These are phyloP conservation scores for Cladosporium sp. DNA, from an alignment of 2,329 filamentous ascomycete species.

Conservation along the genomic window DNA sequence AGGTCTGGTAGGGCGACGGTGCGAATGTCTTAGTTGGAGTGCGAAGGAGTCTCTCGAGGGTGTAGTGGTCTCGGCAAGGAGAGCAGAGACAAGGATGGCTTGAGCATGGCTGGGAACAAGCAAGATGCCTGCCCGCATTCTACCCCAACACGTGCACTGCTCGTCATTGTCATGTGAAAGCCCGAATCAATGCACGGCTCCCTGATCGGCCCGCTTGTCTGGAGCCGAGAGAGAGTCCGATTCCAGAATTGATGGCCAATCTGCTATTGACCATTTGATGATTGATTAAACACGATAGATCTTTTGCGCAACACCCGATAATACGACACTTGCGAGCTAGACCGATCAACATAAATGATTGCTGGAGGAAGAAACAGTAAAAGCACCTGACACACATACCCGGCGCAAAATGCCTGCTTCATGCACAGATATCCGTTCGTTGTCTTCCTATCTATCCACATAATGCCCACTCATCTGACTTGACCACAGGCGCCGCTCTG, in stretches of 20 bases:
- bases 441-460: not conserved
- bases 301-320: not conserved
- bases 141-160: constrained; percentile 8
- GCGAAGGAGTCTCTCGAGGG: not conserved
- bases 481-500: constrained; percentile 74
- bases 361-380: not conserved
- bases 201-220: constrained; percentile 15
- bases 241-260: constrained; percentile 4
- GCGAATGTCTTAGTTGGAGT: not conserved
- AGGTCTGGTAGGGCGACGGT: not conserved
- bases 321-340: not conserved
- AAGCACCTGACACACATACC: not conserved
- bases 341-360: not conserved
- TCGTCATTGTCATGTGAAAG: constrained; percentile 25
- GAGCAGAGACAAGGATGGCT: not conserved
- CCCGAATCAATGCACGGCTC: not conserved
- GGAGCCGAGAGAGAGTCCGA: constrained; percentile 4
- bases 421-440: constrained; percentile 92
- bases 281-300: not conserved
- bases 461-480: constrained; percentile 8
- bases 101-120: constrained; percentile 11
- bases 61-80: constrained; percentile 1
- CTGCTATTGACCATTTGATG: not conserved
- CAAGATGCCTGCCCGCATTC: not conserved
- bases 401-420: constrained; percentile 21